Evolutionary conservation across 2,329 filamentous ascomycete species (phyloP), one percentile per base, ranked within the genome.

Genomic region (Paraconiothyrium brasiliense): DNA sequence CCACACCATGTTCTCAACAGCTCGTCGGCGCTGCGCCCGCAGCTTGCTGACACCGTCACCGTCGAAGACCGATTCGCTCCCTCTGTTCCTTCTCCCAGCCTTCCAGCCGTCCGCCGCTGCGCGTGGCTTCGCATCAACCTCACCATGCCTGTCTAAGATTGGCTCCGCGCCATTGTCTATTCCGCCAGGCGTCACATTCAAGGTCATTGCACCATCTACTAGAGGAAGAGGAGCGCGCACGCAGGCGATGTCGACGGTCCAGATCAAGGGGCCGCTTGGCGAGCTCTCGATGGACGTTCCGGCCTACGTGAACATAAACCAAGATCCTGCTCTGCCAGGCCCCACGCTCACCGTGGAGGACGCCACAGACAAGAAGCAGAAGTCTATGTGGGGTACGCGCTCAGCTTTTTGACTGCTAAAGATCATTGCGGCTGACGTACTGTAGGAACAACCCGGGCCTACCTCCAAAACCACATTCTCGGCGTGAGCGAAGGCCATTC

Each of bases 401-500:
- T 20, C 24, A 8, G 24, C 7, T 7, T 35, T 59, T 68, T 76
- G 11, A 11, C 27, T 10, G 5, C n/a, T 24, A 24, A 35, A 43
- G 39, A 3, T 13, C 44, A 22, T 16, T 35, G 16, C 43, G 47
- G 61, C 69, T 61, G 68, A 50, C 5, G 10, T 27, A 3, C 32
- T 1, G 2, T 67, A 97, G 94, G 94, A 65, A 98, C 94, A 6
- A 91, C 89, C 48, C 94, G 95, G 82, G 90, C 93, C 37, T 94
- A 97, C 76, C 85, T 99, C 58, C 91, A 92, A 73, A 96, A 95
- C 78, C 89, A 96, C 83, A 91, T 99, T 64, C 88, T 93, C 65
- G 95, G 95, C 62, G 95, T 99, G 24, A 97, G 93, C 41, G 95
- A 99, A 86, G 95, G 95, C 39, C 95, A 99, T 81, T 94, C 92